Evolutionary conservation across 805 yeast genomes (phyloP).

Genomic region (Yarrowia sp.): DNA sequence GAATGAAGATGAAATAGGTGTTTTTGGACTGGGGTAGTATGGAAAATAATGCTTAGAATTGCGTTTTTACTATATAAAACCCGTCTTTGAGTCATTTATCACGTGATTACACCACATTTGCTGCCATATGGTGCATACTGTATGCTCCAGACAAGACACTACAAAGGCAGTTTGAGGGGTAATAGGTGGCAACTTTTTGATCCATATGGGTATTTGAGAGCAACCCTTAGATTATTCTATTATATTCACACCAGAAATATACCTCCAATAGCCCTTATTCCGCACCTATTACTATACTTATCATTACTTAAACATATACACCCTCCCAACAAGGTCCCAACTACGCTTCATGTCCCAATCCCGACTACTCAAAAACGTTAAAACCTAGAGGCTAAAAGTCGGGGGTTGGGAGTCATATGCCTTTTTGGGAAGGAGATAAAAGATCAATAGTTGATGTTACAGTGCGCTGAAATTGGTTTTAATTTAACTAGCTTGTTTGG

Average conservation of each 20-base stretch:
- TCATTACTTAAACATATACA: not conserved
- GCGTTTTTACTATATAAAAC: no score
- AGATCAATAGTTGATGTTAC: not conserved
- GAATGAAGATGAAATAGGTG: not conserved
- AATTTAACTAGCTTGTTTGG: no score
- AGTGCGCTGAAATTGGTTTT: not conserved
- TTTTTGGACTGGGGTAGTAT: no score
- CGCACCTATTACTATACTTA: not conserved
- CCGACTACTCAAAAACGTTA: not conserved
- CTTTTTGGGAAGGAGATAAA: not conserved
- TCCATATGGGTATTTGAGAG: no score
- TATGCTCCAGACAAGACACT: not conserved
- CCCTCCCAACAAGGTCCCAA: not conserved
- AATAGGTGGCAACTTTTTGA: not conserved
- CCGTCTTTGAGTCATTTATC: not conserved
- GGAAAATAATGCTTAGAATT: no score
- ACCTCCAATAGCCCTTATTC: not conserved
- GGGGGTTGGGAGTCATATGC: conserved; percentile 11
- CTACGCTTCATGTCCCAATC: not conserved
- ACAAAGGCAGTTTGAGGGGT: not conserved
- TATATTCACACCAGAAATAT: no score
- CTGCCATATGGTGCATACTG: not conserved
- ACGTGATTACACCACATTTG: not conserved
- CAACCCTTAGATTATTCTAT: no score
- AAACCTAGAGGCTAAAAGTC: not conserved